Evolutionary conservation across 768 basidiomycete genomes (phyloP).

Genomic region (Tulasnella sp.): DNA sequence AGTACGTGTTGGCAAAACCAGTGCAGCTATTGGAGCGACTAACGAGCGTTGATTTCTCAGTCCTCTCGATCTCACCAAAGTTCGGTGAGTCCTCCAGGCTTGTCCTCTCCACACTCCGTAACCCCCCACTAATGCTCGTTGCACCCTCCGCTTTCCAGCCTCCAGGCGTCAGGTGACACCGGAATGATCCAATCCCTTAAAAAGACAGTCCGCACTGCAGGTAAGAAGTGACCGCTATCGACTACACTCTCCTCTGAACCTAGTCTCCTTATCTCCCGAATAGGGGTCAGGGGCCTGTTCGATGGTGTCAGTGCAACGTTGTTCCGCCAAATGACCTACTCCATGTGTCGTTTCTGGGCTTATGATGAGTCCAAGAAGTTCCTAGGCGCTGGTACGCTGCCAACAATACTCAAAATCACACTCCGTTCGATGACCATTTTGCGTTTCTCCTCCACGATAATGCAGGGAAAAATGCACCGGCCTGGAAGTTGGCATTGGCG

Average conservation of each 20-base stretch:
- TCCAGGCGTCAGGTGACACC: conserved; percentile 90
- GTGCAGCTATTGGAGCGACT: not conserved
- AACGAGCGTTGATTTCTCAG: conserved; percentile 37
- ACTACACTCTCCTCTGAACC: not conserved
- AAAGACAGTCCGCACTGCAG: conserved; percentile 79
- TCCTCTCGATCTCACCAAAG: conserved; percentile 86
- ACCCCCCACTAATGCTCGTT: not conserved
- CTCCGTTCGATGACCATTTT: not conserved
- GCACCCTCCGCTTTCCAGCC: conserved; percentile 27
- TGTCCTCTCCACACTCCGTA: not conserved
- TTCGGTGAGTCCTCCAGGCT: conserved; percentile 42
- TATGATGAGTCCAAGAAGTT: conserved; percentile 88
- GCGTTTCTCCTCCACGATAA: conserved; percentile 1
- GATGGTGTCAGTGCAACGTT: conserved; percentile 87
- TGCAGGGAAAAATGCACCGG: conserved; percentile 58
- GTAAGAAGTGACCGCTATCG: conserved; percentile 36
- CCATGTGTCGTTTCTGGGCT: conserved; percentile 87
- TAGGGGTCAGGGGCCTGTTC: conserved; percentile 52
- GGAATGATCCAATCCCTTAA: conserved; percentile 76
- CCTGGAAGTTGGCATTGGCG: conserved; percentile 75
- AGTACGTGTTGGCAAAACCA: conserved; percentile 45
- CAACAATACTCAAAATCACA: not conserved
- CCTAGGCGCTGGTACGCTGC: conserved; percentile 55
- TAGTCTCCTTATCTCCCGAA: conserved; percentile 36
- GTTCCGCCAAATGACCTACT: conserved; percentile 91